phyloP scores from a whole-genome alignment of 1,284 basidiomycete genomes.

The Takashimella koratensis region DNA sequence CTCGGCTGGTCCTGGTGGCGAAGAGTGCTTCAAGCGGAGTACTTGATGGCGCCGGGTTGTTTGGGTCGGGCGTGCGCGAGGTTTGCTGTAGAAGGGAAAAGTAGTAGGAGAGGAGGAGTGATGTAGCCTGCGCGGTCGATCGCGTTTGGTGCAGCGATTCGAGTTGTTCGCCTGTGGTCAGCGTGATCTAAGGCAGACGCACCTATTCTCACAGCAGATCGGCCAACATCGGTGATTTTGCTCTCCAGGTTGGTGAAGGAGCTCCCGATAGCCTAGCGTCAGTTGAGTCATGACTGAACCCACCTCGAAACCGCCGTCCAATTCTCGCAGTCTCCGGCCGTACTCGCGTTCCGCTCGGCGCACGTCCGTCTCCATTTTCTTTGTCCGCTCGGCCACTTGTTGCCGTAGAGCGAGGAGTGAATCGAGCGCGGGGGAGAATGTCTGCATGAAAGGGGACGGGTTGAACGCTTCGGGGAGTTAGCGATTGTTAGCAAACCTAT shows the following conservation, averaged over 20 bases:
- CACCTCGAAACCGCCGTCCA: conserved; percentile 87
- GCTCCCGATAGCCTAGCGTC: conserved; percentile 67
- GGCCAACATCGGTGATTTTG: conserved; percentile 86
- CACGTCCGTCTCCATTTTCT: conserved; percentile 88
- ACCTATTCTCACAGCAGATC: conserved; percentile 93
- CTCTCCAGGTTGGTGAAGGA: conserved; percentile 81
- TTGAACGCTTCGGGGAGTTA: conserved; percentile 73
- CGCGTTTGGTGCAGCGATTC: conserved; percentile 91
- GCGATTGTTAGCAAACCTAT: too few species aligned
- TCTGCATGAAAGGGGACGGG: conserved; percentile 85
- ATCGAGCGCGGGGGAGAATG: conserved; percentile 87
- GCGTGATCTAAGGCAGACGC: conserved; percentile 25
- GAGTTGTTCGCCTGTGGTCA: conserved; percentile 76
- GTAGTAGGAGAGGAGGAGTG: conserved; percentile 93
- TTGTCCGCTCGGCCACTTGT: conserved; percentile 81
- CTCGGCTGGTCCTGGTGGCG: conserved; percentile 61
- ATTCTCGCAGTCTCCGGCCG: conserved; percentile 83
- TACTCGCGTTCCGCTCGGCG: conserved; percentile 88
- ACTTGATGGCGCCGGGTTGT: conserved; percentile 12
- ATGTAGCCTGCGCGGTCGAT: conserved; percentile 87
- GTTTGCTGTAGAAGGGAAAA: conserved; percentile 87
- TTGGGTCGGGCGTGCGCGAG: conserved; percentile 52
- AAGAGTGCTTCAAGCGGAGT: conserved; percentile 44
- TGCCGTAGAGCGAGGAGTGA: conserved; percentile 76
- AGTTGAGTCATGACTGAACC: conserved; percentile 4